phyloP scores from a whole-genome alignment of 441 rosid genomes.

The Adansonia rubrostipa region DNA sequence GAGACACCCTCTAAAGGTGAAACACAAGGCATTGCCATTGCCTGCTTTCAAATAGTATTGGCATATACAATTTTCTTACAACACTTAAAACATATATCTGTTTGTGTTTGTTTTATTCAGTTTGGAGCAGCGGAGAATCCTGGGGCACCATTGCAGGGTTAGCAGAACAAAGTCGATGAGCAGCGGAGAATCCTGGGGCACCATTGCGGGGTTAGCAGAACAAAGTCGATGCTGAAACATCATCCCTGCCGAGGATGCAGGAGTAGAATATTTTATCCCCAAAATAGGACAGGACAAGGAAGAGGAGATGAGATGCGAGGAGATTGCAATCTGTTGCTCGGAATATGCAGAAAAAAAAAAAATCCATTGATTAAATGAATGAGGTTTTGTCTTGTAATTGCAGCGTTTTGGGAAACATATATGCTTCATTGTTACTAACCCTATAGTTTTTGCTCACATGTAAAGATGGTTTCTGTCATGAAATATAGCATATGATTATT shows the following conservation, averaged over 20 bases:
- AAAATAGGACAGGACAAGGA: neutral
- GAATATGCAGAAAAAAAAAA: neutral
- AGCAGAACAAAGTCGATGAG: neutral
- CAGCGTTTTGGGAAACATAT: neutral
- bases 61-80: neutral
- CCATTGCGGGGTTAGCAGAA: conserved; percentile 11
- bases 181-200: conserved; percentile 14
- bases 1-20: conserved; percentile 81
- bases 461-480: neutral
- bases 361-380: neutral
- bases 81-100: neutral
- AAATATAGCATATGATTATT: neutral
- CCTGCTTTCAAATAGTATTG: neutral
- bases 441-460: neutral
- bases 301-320: neutral
- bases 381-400: conserved; percentile 8
- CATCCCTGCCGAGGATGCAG: neutral
- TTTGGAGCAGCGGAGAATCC: conserved; percentile 16
- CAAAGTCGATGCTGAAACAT: neutral
- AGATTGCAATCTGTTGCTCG: neutral
- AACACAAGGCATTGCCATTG: neutral
- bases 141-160: conserved; percentile 17
- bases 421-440: neutral
- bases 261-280: neutral
- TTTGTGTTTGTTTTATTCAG: neutral